Conservation (phyloP, 169 alveolate genomes). For the Cryptosporidium baileyi region DNA sequence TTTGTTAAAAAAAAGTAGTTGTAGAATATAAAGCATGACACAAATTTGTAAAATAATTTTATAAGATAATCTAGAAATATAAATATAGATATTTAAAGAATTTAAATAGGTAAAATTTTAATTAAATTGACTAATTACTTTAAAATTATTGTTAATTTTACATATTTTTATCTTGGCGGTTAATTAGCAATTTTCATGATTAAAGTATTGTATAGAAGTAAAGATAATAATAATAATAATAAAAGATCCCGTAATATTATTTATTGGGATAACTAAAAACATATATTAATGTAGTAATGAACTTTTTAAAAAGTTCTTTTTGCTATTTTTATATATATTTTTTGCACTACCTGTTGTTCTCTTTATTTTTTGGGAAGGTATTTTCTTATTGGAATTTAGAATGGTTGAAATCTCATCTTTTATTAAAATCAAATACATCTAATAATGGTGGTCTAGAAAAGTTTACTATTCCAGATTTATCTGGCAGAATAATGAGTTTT, state of each 20-base stretch:
- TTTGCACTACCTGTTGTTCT: too few species aligned
- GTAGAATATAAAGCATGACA: neutral
- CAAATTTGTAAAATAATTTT: neutral
- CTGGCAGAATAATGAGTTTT: constrained; percentile 36
- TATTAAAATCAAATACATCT: neutral
- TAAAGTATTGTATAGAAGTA: too few species aligned
- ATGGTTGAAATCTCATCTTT: constrained; percentile 6
- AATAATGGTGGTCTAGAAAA: neutral
- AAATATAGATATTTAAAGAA: neutral
- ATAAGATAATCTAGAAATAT: neutral
- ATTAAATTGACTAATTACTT: neutral
- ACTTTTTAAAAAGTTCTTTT: too few species aligned
- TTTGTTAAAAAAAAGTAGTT: neutral
- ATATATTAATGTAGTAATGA: too few species aligned
- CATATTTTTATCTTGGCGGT: neutral
- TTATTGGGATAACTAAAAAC: too few species aligned
- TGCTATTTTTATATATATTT: too few species aligned
- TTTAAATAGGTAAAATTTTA: neutral
- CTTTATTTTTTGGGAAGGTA: neutral
- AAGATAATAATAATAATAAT: too few species aligned
- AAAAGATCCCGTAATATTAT: too few species aligned
- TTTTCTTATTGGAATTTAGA: constrained; percentile 42
- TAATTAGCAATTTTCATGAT: neutral
- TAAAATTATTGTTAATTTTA: neutral
- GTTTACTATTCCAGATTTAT: neutral